phyloP scores from a whole-genome alignment of 73 alveolate species.

The Symbiodinium natans region DNA sequence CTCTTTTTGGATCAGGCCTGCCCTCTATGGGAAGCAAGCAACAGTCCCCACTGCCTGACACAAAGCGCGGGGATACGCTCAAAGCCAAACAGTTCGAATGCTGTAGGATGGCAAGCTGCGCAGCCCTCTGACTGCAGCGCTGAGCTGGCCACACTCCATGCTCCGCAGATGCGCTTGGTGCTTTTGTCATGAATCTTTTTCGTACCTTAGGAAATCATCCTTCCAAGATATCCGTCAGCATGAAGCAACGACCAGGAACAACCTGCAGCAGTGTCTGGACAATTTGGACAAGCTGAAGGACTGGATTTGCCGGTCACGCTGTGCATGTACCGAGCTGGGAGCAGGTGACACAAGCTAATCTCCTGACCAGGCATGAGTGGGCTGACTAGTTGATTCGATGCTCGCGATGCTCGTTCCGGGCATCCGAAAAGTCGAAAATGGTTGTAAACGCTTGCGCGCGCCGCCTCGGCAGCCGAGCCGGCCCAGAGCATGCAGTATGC shows the following conservation, averaged over 20 bases:
- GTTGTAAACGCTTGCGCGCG: too few relatives aligned
- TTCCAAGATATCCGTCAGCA: not conserved
- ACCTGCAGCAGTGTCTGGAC: conserved; percentile 80
- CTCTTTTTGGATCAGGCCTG: conserved; percentile 61
- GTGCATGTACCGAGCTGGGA: too few relatives aligned
- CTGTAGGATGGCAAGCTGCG: conserved; percentile 71
- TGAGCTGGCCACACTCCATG: conserved; percentile 93
- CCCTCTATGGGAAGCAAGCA: not conserved
- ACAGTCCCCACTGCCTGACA: too few relatives aligned
- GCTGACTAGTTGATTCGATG: too few relatives aligned
- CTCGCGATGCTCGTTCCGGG: too few relatives aligned
- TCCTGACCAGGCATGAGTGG: too few relatives aligned
- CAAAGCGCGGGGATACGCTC: too few relatives aligned
- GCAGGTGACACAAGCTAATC: too few relatives aligned
- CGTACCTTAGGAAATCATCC: not conserved
- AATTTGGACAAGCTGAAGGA: conserved; percentile 64
- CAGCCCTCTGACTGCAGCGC: conserved; percentile 57
- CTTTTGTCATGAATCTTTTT: not conserved
- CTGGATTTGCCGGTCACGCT: too few relatives aligned
- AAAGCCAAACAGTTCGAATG: not conserved
- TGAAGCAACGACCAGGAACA: conserved; percentile 15
- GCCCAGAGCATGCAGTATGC: too few relatives aligned
- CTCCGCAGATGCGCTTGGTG: not conserved
- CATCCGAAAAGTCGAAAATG: too few relatives aligned
- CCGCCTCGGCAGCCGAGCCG: too few relatives aligned